Evolutionary conservation across 1,284 basidiomycete genomes (phyloP).

Genomic region (Cutaneotrichosporon dermatis): DNA sequence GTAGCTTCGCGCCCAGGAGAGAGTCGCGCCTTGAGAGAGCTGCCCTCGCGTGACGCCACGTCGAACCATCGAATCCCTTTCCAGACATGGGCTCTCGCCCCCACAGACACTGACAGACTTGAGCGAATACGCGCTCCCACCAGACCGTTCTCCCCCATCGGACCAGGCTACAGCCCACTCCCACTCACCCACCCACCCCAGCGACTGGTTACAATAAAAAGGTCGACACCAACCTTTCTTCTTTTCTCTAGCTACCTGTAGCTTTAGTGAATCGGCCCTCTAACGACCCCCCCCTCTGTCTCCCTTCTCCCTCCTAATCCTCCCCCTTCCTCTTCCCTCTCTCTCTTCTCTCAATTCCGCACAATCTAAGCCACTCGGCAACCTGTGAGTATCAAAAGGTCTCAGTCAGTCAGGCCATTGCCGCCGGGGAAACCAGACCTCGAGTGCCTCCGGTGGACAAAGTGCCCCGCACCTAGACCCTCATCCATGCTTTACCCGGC

Average conservation of each 20-base stretch:
- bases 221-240: neutral
- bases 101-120: no score
- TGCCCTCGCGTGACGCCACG: no score
- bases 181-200: no score
- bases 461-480: neutral
- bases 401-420: neutral
- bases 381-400: constrained; percentile 9
- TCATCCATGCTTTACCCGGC: neutral
- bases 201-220: neutral
- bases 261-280: constrained; percentile 17
- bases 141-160: no score
- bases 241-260: constrained; percentile 18
- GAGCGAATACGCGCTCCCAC: no score
- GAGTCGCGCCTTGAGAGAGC: no score
- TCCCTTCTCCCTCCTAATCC: constrained; percentile 7
- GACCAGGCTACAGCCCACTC: no score
- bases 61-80: no score
- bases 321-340: neutral
- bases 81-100: no score
- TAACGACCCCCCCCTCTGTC: constrained; percentile 5
- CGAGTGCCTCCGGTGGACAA: constrained; percentile 3
- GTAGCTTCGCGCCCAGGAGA: no score
- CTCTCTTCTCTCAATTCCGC: neutral
- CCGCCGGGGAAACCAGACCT: constrained; percentile 6
- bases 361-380: neutral